Conservation (phyloP, 495 filamentous ascomycete species). For the Neurospora pannonica region DNA sequence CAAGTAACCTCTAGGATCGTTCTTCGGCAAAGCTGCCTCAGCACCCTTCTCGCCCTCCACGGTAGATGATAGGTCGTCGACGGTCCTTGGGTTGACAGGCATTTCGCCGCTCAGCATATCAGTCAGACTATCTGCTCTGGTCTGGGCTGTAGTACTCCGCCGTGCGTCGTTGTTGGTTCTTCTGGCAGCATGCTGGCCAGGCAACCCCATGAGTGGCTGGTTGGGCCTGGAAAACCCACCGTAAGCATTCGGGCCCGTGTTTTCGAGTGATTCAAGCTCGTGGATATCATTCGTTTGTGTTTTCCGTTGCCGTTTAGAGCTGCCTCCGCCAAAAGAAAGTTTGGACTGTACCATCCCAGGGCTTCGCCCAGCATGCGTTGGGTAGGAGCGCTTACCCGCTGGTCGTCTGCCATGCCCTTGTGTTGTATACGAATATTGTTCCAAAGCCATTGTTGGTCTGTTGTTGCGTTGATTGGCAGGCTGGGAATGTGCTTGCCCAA, state of each 20-base stretch:
- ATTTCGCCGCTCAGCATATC: neutral
- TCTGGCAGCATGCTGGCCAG: neutral
- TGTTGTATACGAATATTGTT: neutral
- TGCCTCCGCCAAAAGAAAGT: neutral
- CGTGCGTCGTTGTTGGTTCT: neutral
- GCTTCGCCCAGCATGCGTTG: neutral
- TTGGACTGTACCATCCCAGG: neutral
- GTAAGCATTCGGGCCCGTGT: neutral
- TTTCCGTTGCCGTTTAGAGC: neutral
- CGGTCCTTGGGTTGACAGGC: neutral
- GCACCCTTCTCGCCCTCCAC: neutral
- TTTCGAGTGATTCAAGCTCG: neutral
- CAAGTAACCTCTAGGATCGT: conserved; percentile 32
- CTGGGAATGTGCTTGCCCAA: neutral
- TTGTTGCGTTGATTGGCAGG: neutral
- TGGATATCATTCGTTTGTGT: neutral
- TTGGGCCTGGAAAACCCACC: neutral
- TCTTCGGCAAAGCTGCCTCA: conserved; percentile 20
- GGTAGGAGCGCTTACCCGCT: neutral
- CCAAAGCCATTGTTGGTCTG: neutral
- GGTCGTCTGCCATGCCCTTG: neutral
- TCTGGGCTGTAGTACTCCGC: neutral
- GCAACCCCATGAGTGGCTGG: neutral
- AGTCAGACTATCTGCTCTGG: neutral
- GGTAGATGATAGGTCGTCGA: neutral